Evolutionary conservation across 2,329 filamentous ascomycete genomes (phyloP).

Genomic region (Colletotrichum caudatum): DNA sequence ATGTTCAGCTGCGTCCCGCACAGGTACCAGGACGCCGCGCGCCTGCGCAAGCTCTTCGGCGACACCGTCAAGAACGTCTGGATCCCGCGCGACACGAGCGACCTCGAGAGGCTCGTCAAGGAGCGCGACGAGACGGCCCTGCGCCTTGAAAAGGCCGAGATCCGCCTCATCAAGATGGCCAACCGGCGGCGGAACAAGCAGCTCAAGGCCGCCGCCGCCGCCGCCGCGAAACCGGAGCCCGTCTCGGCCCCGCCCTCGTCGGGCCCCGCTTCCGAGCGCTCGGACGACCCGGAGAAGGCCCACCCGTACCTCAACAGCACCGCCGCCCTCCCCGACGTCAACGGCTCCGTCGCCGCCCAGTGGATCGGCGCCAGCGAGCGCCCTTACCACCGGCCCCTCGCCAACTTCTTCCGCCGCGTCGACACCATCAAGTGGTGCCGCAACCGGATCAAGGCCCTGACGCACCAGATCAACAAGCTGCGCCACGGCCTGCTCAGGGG

Average conservation of each 20-base stretch:
- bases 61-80: conserved; percentile 84
- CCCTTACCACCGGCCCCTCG: conserved; percentile 77
- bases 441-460: conserved; percentile 57
- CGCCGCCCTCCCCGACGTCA: conserved; percentile 53
- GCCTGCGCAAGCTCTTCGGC: conserved; percentile 82
- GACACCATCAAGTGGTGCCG: conserved; percentile 95
- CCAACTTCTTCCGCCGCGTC: conserved; percentile 84
- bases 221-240: conserved; percentile 39
- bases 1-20: conserved; percentile 90
- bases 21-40: conserved; percentile 79
- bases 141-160: conserved; percentile 86
- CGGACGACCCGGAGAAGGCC: conserved; percentile 42
- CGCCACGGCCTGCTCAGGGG: conserved; percentile 73
- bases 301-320: conserved; percentile 47
- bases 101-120: conserved; percentile 81
- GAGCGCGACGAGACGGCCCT: conserved; percentile 80
- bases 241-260: conserved; percentile 43
- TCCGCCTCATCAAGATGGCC: conserved; percentile 80
- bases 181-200: conserved; percentile 57
- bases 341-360: conserved; percentile 72
- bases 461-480: conserved; percentile 68
- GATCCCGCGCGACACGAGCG: conserved; percentile 80
- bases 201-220: conserved; percentile 24
- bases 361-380: conserved; percentile 81
- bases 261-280: conserved; percentile 22